Percentiles rank a stretch among this genome's conserved stretches.
Evolutionary conservation across 2,329 filamentous ascomycete species (phyloP).

Genomic region (Pseudocercospora vitis): DNA sequence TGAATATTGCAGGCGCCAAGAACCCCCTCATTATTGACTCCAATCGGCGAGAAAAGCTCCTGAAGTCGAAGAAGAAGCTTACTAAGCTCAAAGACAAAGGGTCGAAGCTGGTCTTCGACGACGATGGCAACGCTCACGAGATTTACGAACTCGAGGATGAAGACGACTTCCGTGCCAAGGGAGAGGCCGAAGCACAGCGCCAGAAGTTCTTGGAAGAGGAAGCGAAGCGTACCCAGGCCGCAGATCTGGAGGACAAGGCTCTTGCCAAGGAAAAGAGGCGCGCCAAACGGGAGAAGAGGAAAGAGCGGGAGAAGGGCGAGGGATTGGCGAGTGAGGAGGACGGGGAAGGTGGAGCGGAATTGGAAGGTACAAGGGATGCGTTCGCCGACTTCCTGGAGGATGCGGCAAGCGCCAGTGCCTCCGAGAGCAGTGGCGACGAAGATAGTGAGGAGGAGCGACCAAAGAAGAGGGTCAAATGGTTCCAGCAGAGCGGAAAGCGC

Average conservation of each 20-base stretch:
- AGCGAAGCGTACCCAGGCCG: constrained; percentile 66
- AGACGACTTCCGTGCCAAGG: constrained; percentile 72
- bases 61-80: constrained; percentile 91
- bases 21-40: constrained; percentile 84
- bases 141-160: constrained; percentile 88
- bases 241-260: constrained; percentile 81
- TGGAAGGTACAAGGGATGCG: constrained; percentile 38
- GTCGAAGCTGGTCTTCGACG: constrained; percentile 85
- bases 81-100: constrained; percentile 87
- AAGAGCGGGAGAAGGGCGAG: constrained; percentile 58
- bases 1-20: constrained; percentile 65
- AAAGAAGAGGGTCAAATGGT: constrained; percentile 77
- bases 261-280: constrained; percentile 73
- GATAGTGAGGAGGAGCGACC: constrained; percentile 49
- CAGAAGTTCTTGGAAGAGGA: constrained; percentile 77
- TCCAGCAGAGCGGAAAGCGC: constrained; percentile 64
- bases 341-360: constrained; percentile 24
- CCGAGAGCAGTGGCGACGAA: constrained; percentile 39
- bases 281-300: constrained; percentile 73
- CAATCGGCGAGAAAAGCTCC: constrained; percentile 91
- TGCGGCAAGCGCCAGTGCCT: constrained; percentile 33
- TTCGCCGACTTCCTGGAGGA: constrained; percentile 47
- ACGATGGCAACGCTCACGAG: constrained; percentile 81
- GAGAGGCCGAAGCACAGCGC: constrained; percentile 73
- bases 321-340: constrained; percentile 19